Base-by-base conservation (phyloP, 2,329 filamentous ascomycete genomes). In the Trichothecium roseum region DNA sequence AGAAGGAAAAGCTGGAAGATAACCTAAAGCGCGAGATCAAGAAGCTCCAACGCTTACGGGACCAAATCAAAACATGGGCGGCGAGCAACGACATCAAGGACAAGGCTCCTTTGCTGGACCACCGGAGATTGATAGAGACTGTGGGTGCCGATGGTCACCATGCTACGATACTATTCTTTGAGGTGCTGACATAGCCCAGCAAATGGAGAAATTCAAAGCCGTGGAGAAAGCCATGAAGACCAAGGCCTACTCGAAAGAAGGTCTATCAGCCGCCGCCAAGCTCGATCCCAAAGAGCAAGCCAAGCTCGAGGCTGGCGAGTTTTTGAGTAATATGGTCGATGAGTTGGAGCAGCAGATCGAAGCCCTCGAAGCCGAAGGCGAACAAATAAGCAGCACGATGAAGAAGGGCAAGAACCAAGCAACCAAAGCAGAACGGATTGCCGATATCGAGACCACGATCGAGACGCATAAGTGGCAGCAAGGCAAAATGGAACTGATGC, bases 171-270 rank as follows among this genome's bases (percentile, higher is more conserved):
- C 14, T n/a, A 5, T 34, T 37, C 28, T 29, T 41, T 16, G 16
- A 38, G 17, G 18, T 15, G 29, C 15, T 31, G 29, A 42, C 44
- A 39, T 29, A 18, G 15, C 9, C 59, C 64, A 91, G 85, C 81
- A 89, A 84, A 98, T 98, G 91, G 91, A 98, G 65, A 87, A 86
- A 53, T 98, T 98, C 75, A 98, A 98, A 68, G 89, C 88, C n/a
- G 91, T 98, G 36, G 91, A 98, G 63, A 98, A 98, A 69, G 91
- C 94, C 53, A 96, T 98, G 91, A 98, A 98, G 71, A 98, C 91
- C 38, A 98, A 98, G 62, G 91, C 91, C 42, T 98, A 94, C 64
- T 96, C 91, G 42, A 96, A 98, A 69, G 91, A 96, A 63, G 91
- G 91, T 30, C 66, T 98, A 45, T 91, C 85, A 44, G 84, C 89